Conservation (phyloP, 305 asterid genomes). For the Petunia hybrid region DNA sequence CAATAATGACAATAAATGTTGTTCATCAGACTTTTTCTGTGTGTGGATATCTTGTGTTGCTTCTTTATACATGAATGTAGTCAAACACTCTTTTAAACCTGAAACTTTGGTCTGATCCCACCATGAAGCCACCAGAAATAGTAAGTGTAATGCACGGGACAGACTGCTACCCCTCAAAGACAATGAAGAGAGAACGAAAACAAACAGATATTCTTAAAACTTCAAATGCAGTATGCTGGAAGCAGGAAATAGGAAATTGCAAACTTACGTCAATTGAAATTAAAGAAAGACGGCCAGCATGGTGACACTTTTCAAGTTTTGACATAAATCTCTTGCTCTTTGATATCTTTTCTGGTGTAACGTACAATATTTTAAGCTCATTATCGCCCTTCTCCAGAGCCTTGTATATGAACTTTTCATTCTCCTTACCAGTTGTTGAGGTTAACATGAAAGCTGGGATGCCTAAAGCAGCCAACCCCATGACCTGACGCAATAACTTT, state of each 20-base stretch:
- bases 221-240: not conserved
- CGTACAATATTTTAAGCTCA: constrained; percentile 82
- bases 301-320: constrained; percentile 93
- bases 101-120: not conserved
- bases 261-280: constrained; percentile 89
- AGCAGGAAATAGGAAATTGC: constrained; percentile 29
- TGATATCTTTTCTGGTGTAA: constrained; percentile 96
- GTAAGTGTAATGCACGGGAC: not conserved
- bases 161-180: constrained; percentile 11
- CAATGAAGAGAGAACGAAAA: not conserved
- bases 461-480: constrained; percentile 93
- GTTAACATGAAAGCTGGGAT: constrained; percentile 88
- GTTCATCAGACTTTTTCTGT: not conserved
- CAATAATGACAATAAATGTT: not conserved
- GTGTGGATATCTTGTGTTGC: not conserved
- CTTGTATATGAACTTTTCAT: constrained; percentile 87
- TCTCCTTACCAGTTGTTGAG: constrained; percentile 79
- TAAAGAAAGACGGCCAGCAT: constrained; percentile 84
- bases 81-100: not conserved
- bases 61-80: not conserved
- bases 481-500: constrained; percentile 61
- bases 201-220: not conserved
- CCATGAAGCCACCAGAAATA: not conserved
- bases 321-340: constrained; percentile 98
- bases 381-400: constrained; percentile 92